These are phyloP conservation scores for Xylaria sp. DNA, from an alignment of 495 filamentous ascomycete species.

Conservation along the genomic window DNA sequence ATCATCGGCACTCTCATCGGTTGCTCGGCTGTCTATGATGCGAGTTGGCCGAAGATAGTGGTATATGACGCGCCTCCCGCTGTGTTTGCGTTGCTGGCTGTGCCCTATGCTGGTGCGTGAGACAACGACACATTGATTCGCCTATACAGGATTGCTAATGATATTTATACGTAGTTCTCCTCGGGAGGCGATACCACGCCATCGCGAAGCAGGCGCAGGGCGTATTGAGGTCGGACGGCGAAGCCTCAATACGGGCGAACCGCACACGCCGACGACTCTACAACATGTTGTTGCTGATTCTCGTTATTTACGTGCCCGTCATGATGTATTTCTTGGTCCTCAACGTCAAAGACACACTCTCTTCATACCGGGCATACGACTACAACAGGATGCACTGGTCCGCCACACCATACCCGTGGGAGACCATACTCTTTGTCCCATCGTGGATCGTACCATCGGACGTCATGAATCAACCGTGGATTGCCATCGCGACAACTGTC, in stretches of 20 bases:
- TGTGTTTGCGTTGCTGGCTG: slow-evolving; percentile 67
- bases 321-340: slow-evolving; percentile 64
- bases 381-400: slow-evolving; percentile 42
- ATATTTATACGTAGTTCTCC: slow-evolving; percentile 56
- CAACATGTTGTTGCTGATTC: slow-evolving; percentile 70
- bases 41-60: slow-evolving; percentile 73
- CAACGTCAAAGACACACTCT: slow-evolving; percentile 57
- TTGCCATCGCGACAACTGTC: slow-evolving; percentile 64
- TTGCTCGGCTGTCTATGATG: slow-evolving; percentile 68
- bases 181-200: slow-evolving; percentile 70
- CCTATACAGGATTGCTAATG: slow-evolving; percentile 20
- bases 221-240: slow-evolving; percentile 60
- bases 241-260: slow-evolving; percentile 54
- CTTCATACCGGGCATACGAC: slow-evolving; percentile 61
- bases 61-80: slow-evolving; percentile 72
- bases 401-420: slow-evolving; percentile 56
- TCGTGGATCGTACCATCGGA: slow-evolving; percentile 50
- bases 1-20: slow-evolving; percentile 75
- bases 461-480: slow-evolving; percentile 71
- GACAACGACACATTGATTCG: slow-evolving; percentile 21
- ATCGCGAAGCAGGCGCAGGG: slow-evolving; percentile 68
- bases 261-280: slow-evolving; percentile 79
- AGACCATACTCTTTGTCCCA: slow-evolving; percentile 66
- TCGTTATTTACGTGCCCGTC: slow-evolving; percentile 70
- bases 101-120: slow-evolving; percentile 76